Conservation (phyloP, 2,329 filamentous ascomycete genomes). For the Talaromyces rugulosus region DNA sequence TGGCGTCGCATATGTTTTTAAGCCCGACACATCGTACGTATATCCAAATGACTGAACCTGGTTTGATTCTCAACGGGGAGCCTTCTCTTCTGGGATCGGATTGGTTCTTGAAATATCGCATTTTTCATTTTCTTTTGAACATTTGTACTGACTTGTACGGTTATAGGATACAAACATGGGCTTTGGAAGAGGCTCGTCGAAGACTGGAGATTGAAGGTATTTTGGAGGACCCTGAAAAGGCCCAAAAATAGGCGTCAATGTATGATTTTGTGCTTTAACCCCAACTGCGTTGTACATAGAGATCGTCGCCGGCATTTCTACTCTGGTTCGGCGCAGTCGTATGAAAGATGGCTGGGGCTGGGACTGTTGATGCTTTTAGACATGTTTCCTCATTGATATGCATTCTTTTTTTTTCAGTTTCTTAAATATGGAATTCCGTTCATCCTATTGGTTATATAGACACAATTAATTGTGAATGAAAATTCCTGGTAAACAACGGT, state of each 20-base stretch:
- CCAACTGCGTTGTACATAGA: conserved; percentile 41
- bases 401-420: conserved; percentile 20
- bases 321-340: conserved; percentile 24
- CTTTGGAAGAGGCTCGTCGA: conserved; percentile 90
- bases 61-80: background rate
- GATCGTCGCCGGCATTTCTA: conserved; percentile 28
- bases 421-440: conserved; percentile 4
- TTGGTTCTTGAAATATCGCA: background rate
- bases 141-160: background rate
- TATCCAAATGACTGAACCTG: background rate
- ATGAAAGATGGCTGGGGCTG: conserved; percentile 18
- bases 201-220: conserved; percentile 95
- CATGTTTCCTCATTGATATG: conserved; percentile 26
- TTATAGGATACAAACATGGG: conserved; percentile 95
- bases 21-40: conserved; percentile 97
- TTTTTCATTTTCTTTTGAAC: background rate
- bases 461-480: background rate
- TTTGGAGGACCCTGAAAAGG: conserved; percentile 67
- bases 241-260: conserved; percentile 49
- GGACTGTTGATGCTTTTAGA: conserved; percentile 29
- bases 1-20: conserved; percentile 82
- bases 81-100: background rate
- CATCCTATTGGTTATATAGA: background rate
- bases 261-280: conserved; percentile 15
- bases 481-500: background rate